These are phyloP conservation scores for Lentinula novae-zelandiae DNA, from an alignment of 1,284 basidiomycete species.

Conservation along the genomic window DNA sequence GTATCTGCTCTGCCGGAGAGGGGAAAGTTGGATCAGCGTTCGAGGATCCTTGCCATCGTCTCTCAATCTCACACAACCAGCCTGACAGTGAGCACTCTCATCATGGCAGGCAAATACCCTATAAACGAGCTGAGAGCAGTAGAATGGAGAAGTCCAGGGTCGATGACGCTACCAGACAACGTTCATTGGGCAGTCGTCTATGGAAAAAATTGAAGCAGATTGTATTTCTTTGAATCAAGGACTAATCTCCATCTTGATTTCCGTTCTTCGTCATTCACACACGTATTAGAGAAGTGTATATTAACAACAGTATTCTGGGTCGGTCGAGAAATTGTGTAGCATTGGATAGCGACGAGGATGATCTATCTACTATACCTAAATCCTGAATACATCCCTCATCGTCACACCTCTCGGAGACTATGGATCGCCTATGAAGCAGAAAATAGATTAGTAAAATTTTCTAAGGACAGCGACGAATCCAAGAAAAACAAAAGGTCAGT, in stretches of 20 bases:
- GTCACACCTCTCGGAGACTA: too few relatives aligned
- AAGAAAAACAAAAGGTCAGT: constrained; percentile 37
- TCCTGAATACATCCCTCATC: too few relatives aligned
- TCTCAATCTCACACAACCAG: neutral
- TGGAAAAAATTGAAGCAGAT: constrained; percentile 1
- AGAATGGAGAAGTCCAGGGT: neutral
- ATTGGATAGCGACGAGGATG: too few relatives aligned
- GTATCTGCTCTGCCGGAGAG: neutral
- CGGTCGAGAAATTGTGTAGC: neutral
- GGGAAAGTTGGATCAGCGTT: neutral
- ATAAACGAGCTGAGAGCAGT: neutral
- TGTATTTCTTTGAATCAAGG: neutral
- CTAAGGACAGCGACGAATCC: constrained; percentile 1
- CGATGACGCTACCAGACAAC: neutral
- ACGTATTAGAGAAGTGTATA: too few relatives aligned
- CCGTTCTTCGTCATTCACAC: too few relatives aligned
- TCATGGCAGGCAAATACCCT: neutral
- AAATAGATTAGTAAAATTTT: neutral
- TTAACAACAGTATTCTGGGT: neutral
- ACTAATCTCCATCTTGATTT: neutral
- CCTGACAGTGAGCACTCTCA: neutral
- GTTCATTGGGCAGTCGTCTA: neutral
- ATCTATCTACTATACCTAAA: too few relatives aligned
- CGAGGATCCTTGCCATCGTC: neutral
- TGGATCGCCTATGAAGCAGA: too few relatives aligned